Evolutionary conservation across 1,284 basidiomycete species (phyloP).

Genomic region (Pseudomicrostroma phylloplanum): DNA sequence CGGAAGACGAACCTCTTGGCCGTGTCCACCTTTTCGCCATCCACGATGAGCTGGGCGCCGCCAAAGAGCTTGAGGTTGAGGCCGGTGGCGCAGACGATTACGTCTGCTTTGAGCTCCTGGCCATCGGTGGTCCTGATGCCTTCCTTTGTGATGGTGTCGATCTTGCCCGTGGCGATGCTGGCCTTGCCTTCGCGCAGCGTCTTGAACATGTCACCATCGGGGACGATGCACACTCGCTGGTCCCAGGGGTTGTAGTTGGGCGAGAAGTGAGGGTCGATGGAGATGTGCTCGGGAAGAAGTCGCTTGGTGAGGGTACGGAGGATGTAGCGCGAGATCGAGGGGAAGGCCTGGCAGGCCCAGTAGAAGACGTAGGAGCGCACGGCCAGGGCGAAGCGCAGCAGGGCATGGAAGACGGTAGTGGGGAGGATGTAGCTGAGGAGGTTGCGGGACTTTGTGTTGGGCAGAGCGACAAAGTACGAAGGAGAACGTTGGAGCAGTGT

Average conservation of each 20-base stretch:
- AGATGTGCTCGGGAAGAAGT: slow-evolving; percentile 38
- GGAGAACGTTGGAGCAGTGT: slow-evolving; percentile 50
- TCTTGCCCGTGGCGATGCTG: slow-evolving; percentile 46
- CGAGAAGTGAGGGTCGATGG: slow-evolving; percentile 50
- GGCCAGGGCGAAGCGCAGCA: slow-evolving; percentile 27
- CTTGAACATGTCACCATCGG: slow-evolving; percentile 49
- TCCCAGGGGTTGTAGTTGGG: slow-evolving; percentile 51
- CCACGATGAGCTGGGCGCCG: slow-evolving; percentile 29
- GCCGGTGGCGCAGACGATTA: slow-evolving; percentile 49
- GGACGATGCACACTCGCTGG: slow-evolving; percentile 46
- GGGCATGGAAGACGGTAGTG: slow-evolving; percentile 27
- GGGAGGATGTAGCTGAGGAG: slow-evolving; percentile 30
- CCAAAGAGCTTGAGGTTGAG: slow-evolving; percentile 43
- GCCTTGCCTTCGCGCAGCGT: slow-evolving; percentile 42
- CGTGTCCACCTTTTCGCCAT: slow-evolving; percentile 28
- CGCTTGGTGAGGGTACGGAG: slow-evolving; percentile 24
- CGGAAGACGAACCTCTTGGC: slow-evolving; percentile 39
- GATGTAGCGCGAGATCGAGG: slow-evolving; percentile 26
- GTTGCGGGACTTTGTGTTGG: slow-evolving; percentile 25
- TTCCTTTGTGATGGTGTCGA: slow-evolving; percentile 37
- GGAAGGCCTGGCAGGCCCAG: slow-evolving; percentile 43
- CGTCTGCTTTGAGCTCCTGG: slow-evolving; percentile 40
- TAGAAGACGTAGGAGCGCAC: slow-evolving; percentile 41
- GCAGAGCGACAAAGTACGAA: slow-evolving; percentile 42
- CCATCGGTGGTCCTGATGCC: slow-evolving; percentile 41